These are phyloP conservation scores for Auriculariales sp. DNA, from an alignment of 768 basidiomycete species.

Conservation along the genomic window DNA sequence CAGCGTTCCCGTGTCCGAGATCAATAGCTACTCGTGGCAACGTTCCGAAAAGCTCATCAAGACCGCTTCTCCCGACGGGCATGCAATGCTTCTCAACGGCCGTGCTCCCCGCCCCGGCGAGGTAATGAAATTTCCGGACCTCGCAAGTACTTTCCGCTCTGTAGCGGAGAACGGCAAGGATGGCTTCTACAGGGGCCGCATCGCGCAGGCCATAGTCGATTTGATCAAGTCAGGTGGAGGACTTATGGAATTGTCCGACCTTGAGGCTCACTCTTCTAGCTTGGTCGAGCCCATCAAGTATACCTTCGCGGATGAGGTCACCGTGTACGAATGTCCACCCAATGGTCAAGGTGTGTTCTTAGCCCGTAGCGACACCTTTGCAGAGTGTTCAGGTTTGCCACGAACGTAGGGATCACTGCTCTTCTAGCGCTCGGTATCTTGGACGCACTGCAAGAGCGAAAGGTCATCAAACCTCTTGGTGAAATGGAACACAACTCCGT, in stretches of 20 bases:
- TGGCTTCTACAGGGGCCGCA: slow-evolving; percentile 85
- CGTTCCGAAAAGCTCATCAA: slow-evolving; percentile 55
- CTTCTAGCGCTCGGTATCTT: slow-evolving; percentile 86
- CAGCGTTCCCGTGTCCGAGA: slow-evolving; percentile 79
- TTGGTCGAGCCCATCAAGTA: slow-evolving; percentile 87
- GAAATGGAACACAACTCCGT: slow-evolving; percentile 85
- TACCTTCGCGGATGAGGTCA: slow-evolving; percentile 73
- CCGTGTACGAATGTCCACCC: slow-evolving; percentile 86
- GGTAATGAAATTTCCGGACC: slow-evolving; percentile 62
- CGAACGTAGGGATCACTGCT: slow-evolving; percentile 59
- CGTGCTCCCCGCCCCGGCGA: slow-evolving; percentile 77
- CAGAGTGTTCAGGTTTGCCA: background rate
- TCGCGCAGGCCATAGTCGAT: slow-evolving; percentile 82
- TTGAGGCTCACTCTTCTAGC: slow-evolving; percentile 64
- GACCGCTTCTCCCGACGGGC: slow-evolving; percentile 70
- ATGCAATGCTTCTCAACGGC: slow-evolving; percentile 77
- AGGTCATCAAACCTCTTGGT: slow-evolving; percentile 48
- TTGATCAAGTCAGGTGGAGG: slow-evolving; percentile 78
- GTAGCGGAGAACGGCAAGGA: slow-evolving; percentile 72
- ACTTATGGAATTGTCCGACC: slow-evolving; percentile 86
- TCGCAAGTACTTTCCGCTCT: slow-evolving; percentile 72
- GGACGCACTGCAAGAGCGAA: slow-evolving; percentile 68
- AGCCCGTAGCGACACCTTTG: background rate
- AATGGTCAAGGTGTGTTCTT: slow-evolving; percentile 78
- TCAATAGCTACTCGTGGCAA: slow-evolving; percentile 46